Evolutionary conservation across 352 stramenopile genomes (phyloP).

Genomic region (Vaucheria bursata): DNA sequence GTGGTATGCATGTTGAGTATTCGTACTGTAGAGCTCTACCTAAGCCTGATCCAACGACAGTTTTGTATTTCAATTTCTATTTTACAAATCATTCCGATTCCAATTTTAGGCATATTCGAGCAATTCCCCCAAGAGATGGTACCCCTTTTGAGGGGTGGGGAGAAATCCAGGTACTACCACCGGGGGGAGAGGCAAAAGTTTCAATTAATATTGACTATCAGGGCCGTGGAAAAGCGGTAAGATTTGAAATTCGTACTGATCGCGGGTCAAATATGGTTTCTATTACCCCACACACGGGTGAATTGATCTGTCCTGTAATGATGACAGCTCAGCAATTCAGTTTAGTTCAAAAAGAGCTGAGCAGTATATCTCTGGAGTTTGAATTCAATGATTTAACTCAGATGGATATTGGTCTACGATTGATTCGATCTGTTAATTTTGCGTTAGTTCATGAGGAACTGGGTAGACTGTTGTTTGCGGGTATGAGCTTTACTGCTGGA

Average conservation of each 20-base stretch:
- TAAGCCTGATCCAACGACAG: conserved; percentile 18
- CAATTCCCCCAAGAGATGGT: conserved; percentile 29
- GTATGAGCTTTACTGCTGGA: not conserved
- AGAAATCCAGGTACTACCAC: conserved; percentile 68
- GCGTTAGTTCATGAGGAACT: not conserved
- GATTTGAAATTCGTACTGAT: conserved; percentile 50
- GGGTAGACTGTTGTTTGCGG: not conserved
- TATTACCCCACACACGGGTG: conserved; percentile 29
- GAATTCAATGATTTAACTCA: not conserved
- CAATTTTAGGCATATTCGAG: conserved; percentile 55
- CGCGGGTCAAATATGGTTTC: conserved; percentile 46
- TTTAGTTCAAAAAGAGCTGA: not conserved
- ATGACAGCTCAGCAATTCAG: conserved; percentile 35
- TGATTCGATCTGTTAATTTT: not conserved
- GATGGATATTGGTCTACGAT: not conserved
- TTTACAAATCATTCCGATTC: conserved; percentile 60
- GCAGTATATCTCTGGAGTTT: conserved; percentile 8
- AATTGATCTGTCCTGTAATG: conserved; percentile 36
- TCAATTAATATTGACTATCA: conserved; percentile 71
- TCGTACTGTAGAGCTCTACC: conserved; percentile 13
- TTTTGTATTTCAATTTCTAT: conserved; percentile 14
- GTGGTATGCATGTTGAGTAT: conserved; percentile 43
- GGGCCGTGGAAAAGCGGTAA: conserved; percentile 59
- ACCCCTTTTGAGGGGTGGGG: conserved; percentile 63
- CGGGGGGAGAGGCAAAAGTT: conserved; percentile 59